Conservation (phyloP, 257 asterid species). For the Plantago elongata region DNA sequence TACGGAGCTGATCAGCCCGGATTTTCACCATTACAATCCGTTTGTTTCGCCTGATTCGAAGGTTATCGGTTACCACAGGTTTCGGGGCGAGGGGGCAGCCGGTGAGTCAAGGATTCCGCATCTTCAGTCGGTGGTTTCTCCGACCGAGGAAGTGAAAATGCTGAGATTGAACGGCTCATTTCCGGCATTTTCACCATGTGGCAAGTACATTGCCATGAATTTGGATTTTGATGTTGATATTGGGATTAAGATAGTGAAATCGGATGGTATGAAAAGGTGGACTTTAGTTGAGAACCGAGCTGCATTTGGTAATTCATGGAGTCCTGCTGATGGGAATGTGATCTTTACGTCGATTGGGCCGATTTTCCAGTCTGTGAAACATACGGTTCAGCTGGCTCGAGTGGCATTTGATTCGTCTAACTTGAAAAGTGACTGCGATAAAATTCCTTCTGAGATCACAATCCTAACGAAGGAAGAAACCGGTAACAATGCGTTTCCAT, state of each 20-base stretch:
- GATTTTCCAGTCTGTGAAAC: slow-evolving; percentile 40
- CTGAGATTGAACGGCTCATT: slow-evolving; percentile 59
- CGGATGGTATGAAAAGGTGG: slow-evolving; percentile 74
- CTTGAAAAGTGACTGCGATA: slow-evolving; percentile 24
- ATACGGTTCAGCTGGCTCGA: slow-evolving; percentile 67
- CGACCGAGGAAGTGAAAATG: slow-evolving; percentile 43
- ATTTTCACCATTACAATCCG: slow-evolving; percentile 79
- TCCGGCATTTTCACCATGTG: slow-evolving; percentile 67
- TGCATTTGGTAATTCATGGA: slow-evolving; percentile 60
- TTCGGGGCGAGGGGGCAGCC: slow-evolving; percentile 45
- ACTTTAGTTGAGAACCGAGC: slow-evolving; percentile 39
- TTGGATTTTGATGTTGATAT: slow-evolving; percentile 35
- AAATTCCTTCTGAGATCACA: slow-evolving; percentile 40
- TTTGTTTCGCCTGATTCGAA: slow-evolving; percentile 48
- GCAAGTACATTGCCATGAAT: slow-evolving; percentile 51
- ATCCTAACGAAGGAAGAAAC: slow-evolving; percentile 58
- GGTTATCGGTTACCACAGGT: slow-evolving; percentile 60
- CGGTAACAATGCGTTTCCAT: slow-evolving; percentile 82
- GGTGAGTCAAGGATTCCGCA: slow-evolving; percentile 45
- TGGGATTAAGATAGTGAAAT: slow-evolving; percentile 51
- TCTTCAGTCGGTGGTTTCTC: slow-evolving; percentile 46
- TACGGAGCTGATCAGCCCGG: slow-evolving; percentile 47
- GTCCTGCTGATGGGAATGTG: slow-evolving; percentile 54
- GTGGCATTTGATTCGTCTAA: slow-evolving; percentile 42
- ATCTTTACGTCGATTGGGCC: slow-evolving; percentile 74